Evolutionary conservation across 148 eudicot species (phyloP), one percentile per base, ranked within the genome.

Genomic region (Polygonum aviculare): DNA sequence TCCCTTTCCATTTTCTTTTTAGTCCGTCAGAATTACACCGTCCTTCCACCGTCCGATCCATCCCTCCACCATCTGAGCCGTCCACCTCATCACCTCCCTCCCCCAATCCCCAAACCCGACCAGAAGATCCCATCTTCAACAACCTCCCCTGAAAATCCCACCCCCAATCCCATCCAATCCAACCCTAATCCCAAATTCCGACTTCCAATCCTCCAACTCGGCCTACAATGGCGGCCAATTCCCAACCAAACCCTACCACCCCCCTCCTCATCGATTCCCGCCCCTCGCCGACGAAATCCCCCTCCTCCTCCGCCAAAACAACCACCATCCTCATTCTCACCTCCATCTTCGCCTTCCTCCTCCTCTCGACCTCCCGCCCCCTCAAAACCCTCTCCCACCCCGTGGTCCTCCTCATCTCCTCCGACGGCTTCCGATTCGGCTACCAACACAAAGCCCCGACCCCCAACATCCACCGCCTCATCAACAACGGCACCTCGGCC

Each of bases 371-470:
- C 50, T 74, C 83, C 2, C 88, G 90, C 7, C 69, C 83, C 0
- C 86, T 86, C 18, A 48, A 81, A 14, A 90, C 84, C 41, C 96
- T 93, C 80, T 69, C 62, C 3, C 83, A 80, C 81, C 90, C 97
- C 0, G 84, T 86, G 5, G 93, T 90, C 7, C 40, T 94, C 35
- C 40, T 94, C 12, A 84, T 94, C 15, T 94, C 97, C 75, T 90
- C 93, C 0, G 97, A 91, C 10, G 97, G 95, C 40, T 94, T 94
- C 65, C 91, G 97, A n/a, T 94, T 94, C 74, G 97, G 98, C 14
- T 91, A 91, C 81, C 97, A 94, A 65, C 87, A 60, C 89, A 94
- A 94, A 70, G 80, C 98, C 65, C 74, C 49, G 9, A 78, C 85
- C 2, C 98, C 98, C 10, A 88, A 90, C 71, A 88, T 94, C 72